phyloP scores from a whole-genome alignment of 164 flowering plant species.

The Piper betle region DNA sequence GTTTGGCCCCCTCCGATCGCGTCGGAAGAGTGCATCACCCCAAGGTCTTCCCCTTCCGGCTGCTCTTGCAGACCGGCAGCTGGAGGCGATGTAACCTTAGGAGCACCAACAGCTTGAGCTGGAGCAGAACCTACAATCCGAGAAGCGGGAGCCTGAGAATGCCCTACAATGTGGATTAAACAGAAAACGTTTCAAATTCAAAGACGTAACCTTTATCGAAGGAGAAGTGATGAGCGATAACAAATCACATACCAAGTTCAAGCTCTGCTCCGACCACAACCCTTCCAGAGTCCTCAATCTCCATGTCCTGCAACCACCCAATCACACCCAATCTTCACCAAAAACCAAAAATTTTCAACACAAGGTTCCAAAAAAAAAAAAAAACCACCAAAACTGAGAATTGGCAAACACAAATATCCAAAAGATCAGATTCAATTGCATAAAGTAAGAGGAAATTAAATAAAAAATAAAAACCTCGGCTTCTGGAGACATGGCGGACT shows the following conservation, averaged over 20 bases:
- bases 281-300: conserved; percentile 22
- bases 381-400: not conserved
- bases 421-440: not conserved
- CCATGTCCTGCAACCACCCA: conserved; percentile 40
- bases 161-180: conserved; percentile 25
- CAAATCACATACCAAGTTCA: conserved; percentile 15
- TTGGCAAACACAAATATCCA: too few species aligned
- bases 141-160: conserved; percentile 21
- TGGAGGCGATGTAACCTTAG: conserved; percentile 29
- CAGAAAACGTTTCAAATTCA: not conserved
- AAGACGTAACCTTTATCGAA: not conserved
- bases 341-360: not conserved
- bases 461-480: conserved; percentile 42
- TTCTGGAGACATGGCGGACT: conserved; percentile 82
- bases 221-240: not conserved
- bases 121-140: conserved; percentile 18
- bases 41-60: conserved; percentile 17
- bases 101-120: conserved; percentile 22
- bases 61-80: conserved; percentile 25
- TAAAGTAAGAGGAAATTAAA: not conserved
- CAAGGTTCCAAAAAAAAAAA: too few species aligned
- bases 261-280: conserved; percentile 22
- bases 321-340: not conserved
- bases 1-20: conserved; percentile 23
- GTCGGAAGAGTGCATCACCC: conserved; percentile 7